Evolutionary conservation across 805 yeast genomes (phyloP).

Genomic region (Wickerhamiella qilinensis): DNA sequence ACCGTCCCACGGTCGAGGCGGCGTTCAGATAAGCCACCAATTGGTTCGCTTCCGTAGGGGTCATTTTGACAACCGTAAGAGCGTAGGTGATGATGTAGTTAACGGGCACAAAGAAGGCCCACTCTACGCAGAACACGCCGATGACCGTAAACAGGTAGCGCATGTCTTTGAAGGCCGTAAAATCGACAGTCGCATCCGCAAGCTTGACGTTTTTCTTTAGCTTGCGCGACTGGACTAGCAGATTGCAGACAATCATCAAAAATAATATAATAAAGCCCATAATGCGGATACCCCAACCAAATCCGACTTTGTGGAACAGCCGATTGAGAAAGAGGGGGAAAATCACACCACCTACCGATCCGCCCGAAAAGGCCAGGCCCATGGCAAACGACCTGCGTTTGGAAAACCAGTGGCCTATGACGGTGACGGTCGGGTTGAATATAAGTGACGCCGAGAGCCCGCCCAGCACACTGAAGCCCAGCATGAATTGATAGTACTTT

Average conservation of each 20-base stretch:
- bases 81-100: constrained; percentile 47
- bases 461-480: constrained; percentile 36
- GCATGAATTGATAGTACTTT: constrained; percentile 40
- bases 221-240: constrained; percentile 25
- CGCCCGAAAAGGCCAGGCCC: constrained; percentile 50
- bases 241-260: constrained; percentile 19
- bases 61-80: constrained; percentile 28
- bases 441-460: constrained; percentile 30
- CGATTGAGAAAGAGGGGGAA: constrained; percentile 38
- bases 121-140: constrained; percentile 28
- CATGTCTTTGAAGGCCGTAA: constrained; percentile 17
- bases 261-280: constrained; percentile 22
- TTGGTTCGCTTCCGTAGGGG: constrained; percentile 19
- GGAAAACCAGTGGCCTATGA: constrained; percentile 46
- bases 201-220: constrained; percentile 7
- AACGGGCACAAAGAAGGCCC: constrained; percentile 33
- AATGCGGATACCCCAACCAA: constrained; percentile 42
- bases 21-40: constrained; percentile 30
- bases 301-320: constrained; percentile 35
- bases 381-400: constrained; percentile 41
- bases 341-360: constrained; percentile 48
- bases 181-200: constrained; percentile 17
- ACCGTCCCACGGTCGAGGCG: constrained; percentile 37
- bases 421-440: constrained; percentile 39
- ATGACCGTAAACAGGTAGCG: constrained; percentile 17